Conservation (phyloP, 1,139 yeast genomes). For the Lodderomyces elongisporus region DNA sequence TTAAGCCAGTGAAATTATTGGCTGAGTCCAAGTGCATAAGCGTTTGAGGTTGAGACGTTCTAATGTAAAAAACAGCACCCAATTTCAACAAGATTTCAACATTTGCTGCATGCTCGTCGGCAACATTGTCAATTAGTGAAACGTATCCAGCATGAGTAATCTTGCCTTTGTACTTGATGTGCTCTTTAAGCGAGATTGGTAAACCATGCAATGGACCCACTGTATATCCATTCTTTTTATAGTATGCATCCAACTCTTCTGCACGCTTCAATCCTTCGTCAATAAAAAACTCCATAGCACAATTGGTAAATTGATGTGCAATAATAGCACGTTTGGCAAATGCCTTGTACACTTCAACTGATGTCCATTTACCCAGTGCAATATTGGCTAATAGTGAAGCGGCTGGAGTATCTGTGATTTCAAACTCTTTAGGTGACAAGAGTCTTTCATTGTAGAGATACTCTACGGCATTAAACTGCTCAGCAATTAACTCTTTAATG, state of each 20-base stretch:
- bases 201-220: conserved; percentile 76
- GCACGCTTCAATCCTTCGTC: conserved; percentile 35
- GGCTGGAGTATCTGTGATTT: conserved; percentile 45
- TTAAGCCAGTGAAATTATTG: conserved; percentile 37
- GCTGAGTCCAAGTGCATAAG: conserved; percentile 45
- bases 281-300: conserved; percentile 30
- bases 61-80: conserved; percentile 60
- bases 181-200: conserved; percentile 76
- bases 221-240: conserved; percentile 49
- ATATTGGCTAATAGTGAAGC: conserved; percentile 31
- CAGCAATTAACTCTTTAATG: conserved; percentile 32
- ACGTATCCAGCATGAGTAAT: conserved; percentile 64
- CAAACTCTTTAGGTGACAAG: conserved; percentile 40
- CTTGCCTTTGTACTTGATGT: conserved; percentile 53
- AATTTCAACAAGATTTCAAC: conserved; percentile 49
- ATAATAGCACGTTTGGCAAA: conserved; percentile 47
- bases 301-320: conserved; percentile 33
- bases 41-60: conserved; percentile 46
- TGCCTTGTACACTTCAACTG: conserved; percentile 46
- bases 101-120: conserved; percentile 47
- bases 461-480: conserved; percentile 43
- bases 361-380: conserved; percentile 27
- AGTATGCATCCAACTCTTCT: conserved; percentile 32
- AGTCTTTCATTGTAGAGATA: conserved; percentile 39
- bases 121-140: conserved; percentile 44